Conservation (phyloP, 2,329 filamentous ascomycete genomes). For the Penicillium sp. region DNA sequence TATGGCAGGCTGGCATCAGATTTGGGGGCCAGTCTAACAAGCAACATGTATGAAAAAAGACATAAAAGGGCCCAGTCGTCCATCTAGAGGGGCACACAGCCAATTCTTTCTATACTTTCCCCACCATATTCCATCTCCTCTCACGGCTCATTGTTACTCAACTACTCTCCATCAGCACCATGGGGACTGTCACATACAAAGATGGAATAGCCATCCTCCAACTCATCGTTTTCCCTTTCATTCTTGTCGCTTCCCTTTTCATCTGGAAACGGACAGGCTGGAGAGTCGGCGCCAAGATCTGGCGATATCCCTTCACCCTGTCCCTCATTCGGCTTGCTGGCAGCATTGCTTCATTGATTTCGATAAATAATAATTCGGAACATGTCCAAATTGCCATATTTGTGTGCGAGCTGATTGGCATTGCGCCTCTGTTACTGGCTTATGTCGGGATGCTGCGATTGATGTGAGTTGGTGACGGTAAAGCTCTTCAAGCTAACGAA, state of each 20-base stretch:
- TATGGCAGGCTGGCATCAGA: neutral
- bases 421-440: constrained; percentile 29
- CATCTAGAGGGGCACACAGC: neutral
- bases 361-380: constrained; percentile 21
- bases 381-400: constrained; percentile 20
- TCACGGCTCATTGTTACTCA: neutral
- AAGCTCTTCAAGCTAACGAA: neutral
- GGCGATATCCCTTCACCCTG: constrained; percentile 28
- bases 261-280: constrained; percentile 30
- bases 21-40: neutral
- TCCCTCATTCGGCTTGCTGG: constrained; percentile 32
- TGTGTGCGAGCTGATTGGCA: constrained; percentile 32
- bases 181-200: constrained; percentile 25
- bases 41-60: neutral
- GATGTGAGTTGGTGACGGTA: constrained; percentile 22
- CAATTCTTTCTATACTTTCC: neutral
- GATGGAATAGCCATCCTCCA: constrained; percentile 33
- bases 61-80: neutral
- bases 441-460: constrained; percentile 28
- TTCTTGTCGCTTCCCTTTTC: constrained; percentile 25
- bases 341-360: constrained; percentile 24
- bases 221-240: constrained; percentile 28
- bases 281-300: constrained; percentile 28
- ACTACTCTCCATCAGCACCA: neutral
- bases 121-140: neutral